Base-by-base conservation (phyloP, 176 grass and related monocot genomes). In the Oryza officinalis region DNA sequence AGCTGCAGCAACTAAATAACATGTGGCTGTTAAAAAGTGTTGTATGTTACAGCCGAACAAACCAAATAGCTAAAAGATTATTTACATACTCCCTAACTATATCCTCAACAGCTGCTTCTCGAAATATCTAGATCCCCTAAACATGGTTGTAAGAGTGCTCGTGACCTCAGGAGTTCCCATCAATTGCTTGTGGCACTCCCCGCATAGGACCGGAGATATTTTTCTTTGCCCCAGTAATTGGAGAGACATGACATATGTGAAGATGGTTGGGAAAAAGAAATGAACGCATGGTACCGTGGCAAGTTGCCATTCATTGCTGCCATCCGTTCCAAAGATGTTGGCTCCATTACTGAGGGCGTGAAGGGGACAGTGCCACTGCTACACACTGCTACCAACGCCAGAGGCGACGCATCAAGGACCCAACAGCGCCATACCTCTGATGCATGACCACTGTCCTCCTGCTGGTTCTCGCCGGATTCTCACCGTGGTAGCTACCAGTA, bases 231-330 rank as follows among this genome's bases (percentile, higher is more conserved):
- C 6, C 32, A 61, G 57, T 28, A 20, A 65, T 65, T 2, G 59
- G 14, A 32, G 64, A 67, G 77, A 50, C 64, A 68, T 35, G 77
- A 10, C 63, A 68, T 50, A 63, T 80, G 77, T 5, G 44, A 15
- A 33, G 15, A 28, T 49, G 63, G 41, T 38, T 80, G 77, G 77
- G 40, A 65, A 5, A 10, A 65, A n/a, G 57, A 27, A 77, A 77
- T 7, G 17, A 13, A 28, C 20, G 57, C 57, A 23, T 11, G 60
- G 37, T 20, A 25, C 23, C 10, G n/a, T 57, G 50, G 18, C 18
- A 57, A 20, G 50, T 20, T 13, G 40, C 32, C 40, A 47, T 79
- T 67, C 40, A 67, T 67, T 65, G 40, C 18, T 49, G 41, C 11
- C 12, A 27, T 10, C 52, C 1, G 20, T 33, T 63, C 13, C 60